Evolutionary conservation across 2,329 filamentous ascomycete species (phyloP), one percentile per base, ranked within the genome.

Genomic region (Penicillium decumbens): DNA sequence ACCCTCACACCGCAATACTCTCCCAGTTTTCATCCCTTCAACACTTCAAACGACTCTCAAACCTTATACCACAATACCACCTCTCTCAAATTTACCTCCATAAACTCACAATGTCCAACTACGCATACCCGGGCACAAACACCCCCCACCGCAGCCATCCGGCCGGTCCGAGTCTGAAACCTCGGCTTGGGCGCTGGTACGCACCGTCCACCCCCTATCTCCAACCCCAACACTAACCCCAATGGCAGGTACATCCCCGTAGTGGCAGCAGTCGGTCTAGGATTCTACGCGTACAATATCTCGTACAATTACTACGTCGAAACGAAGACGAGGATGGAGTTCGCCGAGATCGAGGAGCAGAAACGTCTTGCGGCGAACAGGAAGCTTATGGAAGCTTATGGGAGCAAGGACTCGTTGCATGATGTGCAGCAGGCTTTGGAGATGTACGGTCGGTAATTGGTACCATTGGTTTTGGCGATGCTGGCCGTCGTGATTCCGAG

Each of bases 341-440:
- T 37, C 24, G 42, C 49, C n/a, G 40, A 53, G n/a, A 37, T 46
- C 7, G 60, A 65, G 35, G 67, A 69, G 49, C 56, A 70, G 51
- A 56, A 69, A 43, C 55, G 68, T 2, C 61, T 69, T 1, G 66
- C 68, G 24, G 66, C 60, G 44, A 73, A 74, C 46, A 62, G 62
- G 41, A 59, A 66, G 4, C 54, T 76, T n/a, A 71, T 75, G 67
- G 72, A 76, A 30, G 72, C 74, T 1, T 77, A 76, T 46, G 74
- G 74, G 10, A 70, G 71, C 45, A 71, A 74, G 53, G 67, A 65
- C 10, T 74, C 67, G 40, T 49, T 76, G 41, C 61, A 69, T 23
- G 72, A 76, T 58, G 56, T 77, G n/a, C 64, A 75, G 54, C 64
- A 71, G 32, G 74, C 74, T 13, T 62, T 76, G 59, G 65, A 74